Evolutionary conservation across 1,284 basidiomycete species (phyloP).

Genomic region (Apiotrichum brassicae): DNA sequence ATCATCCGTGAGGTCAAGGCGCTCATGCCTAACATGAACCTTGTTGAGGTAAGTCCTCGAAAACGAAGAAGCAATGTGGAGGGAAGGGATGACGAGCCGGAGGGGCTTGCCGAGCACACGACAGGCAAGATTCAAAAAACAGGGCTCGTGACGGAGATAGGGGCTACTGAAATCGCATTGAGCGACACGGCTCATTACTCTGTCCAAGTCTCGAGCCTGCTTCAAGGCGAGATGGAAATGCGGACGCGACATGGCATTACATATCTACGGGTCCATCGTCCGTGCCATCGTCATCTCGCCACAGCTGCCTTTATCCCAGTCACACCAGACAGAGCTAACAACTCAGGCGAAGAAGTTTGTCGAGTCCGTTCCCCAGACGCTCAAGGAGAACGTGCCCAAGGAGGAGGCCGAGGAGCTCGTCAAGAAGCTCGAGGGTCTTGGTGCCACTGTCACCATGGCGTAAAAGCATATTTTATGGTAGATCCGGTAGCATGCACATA

Average conservation of each 20-base stretch:
- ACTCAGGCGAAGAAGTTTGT: slow-evolving; percentile 99
- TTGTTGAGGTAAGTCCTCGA: slow-evolving; percentile 73
- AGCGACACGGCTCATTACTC: too few relatives aligned
- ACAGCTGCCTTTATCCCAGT: too few relatives aligned
- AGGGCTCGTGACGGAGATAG: too few relatives aligned
- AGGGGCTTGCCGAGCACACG: background rate
- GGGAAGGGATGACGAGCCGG: background rate
- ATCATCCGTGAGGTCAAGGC: slow-evolving; percentile 98
- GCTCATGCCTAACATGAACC: slow-evolving; percentile 83
- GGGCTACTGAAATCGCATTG: too few relatives aligned
- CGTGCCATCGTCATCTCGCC: too few relatives aligned
- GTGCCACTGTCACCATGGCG: slow-evolving; percentile 71
- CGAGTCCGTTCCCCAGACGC: slow-evolving; percentile 83
- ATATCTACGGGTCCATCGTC: too few relatives aligned
- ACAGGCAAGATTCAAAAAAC: too few relatives aligned
- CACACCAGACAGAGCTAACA: too few relatives aligned
- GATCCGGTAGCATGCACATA: slow-evolving; percentile 16
- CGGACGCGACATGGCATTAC: too few relatives aligned
- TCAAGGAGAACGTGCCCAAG: slow-evolving; percentile 95
- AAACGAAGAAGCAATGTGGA: background rate
- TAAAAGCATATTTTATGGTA: slow-evolving; percentile 9
- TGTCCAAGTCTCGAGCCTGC: too few relatives aligned
- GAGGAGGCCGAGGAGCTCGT: slow-evolving; percentile 98
- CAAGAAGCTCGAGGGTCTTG: slow-evolving; percentile 79
- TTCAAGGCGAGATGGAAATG: too few relatives aligned